phyloP scores from a whole-genome alignment of 805 yeast genomes.

The Huiozyma naganishii region DNA sequence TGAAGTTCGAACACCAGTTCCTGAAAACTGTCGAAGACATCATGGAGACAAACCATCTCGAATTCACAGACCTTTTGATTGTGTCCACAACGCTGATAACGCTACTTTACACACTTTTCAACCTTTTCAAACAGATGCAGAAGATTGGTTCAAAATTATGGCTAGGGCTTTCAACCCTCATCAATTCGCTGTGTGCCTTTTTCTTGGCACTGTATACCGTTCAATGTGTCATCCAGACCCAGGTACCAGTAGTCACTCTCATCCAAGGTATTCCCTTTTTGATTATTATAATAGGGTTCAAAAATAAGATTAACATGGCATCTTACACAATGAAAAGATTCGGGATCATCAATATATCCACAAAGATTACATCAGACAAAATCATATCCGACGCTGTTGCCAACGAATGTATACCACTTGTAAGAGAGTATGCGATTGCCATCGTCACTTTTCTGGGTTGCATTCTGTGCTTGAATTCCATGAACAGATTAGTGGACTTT shows the following conservation, averaged over 20 bases:
- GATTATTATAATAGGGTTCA: constrained; percentile 86
- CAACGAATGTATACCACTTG: constrained; percentile 28
- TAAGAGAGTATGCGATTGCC: constrained; percentile 67
- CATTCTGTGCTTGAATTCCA: constrained; percentile 47
- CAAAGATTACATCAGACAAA: constrained; percentile 17
- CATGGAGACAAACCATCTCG: constrained; percentile 33
- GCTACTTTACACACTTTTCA: constrained; percentile 72
- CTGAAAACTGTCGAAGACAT: background rate
- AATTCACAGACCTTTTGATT: constrained; percentile 56
- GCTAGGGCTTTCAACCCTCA: constrained; percentile 73
- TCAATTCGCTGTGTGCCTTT: constrained; percentile 75
- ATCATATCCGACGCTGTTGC: constrained; percentile 28
- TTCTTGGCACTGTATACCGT: constrained; percentile 63
- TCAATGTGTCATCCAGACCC: constrained; percentile 41
- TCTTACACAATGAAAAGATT: constrained; percentile 38
- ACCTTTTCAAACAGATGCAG: constrained; percentile 65
- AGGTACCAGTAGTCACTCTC: constrained; percentile 59
- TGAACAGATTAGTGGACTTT: constrained; percentile 69
- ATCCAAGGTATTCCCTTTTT: constrained; percentile 91
- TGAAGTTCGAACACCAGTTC: constrained; percentile 1
- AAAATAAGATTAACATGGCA: constrained; percentile 68
- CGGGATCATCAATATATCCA: constrained; percentile 28
- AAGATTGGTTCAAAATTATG: constrained; percentile 75
- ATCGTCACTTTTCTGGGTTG: constrained; percentile 55
- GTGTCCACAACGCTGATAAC: constrained; percentile 73